Conservation (phyloP, 495 filamentous ascomycete genomes). For the Letharia lupina region DNA sequence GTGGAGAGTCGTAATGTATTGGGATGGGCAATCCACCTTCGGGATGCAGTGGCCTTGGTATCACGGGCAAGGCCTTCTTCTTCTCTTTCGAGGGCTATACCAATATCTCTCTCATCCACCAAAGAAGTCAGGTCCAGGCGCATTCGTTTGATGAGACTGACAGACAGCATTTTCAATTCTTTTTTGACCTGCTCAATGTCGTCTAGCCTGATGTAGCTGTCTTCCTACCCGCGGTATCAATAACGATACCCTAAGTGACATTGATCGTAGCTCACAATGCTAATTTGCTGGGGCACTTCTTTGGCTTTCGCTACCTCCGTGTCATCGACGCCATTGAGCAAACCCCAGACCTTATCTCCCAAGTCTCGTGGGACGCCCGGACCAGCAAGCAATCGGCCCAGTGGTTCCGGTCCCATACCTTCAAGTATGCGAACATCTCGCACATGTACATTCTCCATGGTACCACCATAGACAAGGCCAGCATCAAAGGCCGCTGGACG, state of each 20-base stretch:
- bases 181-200: constrained; percentile 50
- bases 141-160: constrained; percentile 72
- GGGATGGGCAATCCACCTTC: constrained; percentile 59
- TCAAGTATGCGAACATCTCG: constrained; percentile 53
- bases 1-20: constrained; percentile 72
- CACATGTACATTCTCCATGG: constrained; percentile 53
- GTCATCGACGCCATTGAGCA: constrained; percentile 63
- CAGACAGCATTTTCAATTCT: constrained; percentile 54
- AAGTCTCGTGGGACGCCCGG: constrained; percentile 61
- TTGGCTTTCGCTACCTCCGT: constrained; percentile 61
- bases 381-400: constrained; percentile 59
- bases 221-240: constrained; percentile 42
- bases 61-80: constrained; percentile 11
- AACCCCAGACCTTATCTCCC: constrained; percentile 59
- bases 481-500: constrained; percentile 34
- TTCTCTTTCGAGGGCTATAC: constrained; percentile 11
- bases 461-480: constrained; percentile 36
- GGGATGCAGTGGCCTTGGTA: constrained; percentile 5
- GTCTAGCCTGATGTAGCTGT: constrained; percentile 68
- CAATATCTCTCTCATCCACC: constrained; percentile 31
- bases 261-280: constrained; percentile 43
- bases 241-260: background rate
- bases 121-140: constrained; percentile 59
- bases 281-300: constrained; percentile 77
- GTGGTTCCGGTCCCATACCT: constrained; percentile 48